A percentile compares a stretch with the other conserved stretches of the same genome.
Evolutionary conservation across 495 filamentous ascomycete species (phyloP).

Genomic region (Penicillium steckii): DNA sequence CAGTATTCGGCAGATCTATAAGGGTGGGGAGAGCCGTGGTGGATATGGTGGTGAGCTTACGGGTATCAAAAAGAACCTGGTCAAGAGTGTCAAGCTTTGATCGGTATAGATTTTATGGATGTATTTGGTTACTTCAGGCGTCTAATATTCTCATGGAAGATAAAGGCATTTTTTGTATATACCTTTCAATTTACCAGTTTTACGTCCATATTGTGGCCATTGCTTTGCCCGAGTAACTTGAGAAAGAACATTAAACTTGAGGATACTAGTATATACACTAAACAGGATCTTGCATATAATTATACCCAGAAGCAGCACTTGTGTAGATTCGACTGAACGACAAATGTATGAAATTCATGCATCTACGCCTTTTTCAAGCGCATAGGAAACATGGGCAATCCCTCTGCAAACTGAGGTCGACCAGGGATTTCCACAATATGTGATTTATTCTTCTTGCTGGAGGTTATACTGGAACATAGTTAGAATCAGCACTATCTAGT

Average conservation of each 20-base stretch:
- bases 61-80: constrained; percentile 89
- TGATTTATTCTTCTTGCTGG: constrained; percentile 2
- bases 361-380: constrained; percentile 6
- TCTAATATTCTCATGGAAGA: constrained; percentile 29
- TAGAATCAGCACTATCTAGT: too few relatives aligned
- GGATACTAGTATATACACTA: background rate
- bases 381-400: constrained; percentile 11
- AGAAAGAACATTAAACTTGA: too few relatives aligned
- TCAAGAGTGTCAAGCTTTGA: constrained; percentile 90
- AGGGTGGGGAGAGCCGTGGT: constrained; percentile 82
- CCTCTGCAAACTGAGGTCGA: constrained; percentile 12
- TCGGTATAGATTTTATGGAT: constrained; percentile 13
- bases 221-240: too few relatives aligned
- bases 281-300: background rate
- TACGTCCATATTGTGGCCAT: constrained; percentile 1
- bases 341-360: too few relatives aligned
- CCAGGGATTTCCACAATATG: constrained; percentile 9
- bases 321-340: too few relatives aligned
- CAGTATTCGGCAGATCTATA: constrained; percentile 78
- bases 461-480: background rate
- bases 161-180: constrained; percentile 32
- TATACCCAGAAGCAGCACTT: background rate
- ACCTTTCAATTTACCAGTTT: constrained; percentile 17
- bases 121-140: constrained; percentile 28
- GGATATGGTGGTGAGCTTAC: constrained; percentile 91